Evolutionary conservation across 164 flowering plant species (phyloP), one percentile per base, ranked within the genome.

Genomic region (Piper betle): DNA sequence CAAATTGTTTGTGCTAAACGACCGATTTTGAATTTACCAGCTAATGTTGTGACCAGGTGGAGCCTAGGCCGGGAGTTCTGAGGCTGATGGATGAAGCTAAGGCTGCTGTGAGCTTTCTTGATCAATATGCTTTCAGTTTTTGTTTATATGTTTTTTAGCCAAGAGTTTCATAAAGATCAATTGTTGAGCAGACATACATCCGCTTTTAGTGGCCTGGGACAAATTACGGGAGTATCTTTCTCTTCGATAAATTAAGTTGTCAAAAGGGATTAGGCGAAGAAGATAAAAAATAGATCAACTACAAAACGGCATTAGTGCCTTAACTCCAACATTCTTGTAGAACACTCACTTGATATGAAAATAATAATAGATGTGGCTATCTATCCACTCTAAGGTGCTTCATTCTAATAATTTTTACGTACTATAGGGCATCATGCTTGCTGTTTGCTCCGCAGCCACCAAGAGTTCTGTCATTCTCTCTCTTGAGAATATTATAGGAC

Each of bases 361-460:
- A 25, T 25, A 25, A 25, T 25, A 25, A 25, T 25, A 25, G 33
- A 25, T 25, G 33, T 25, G 33, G 33, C 33, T 25, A 25, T 25
- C 33, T 25, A 25, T 25, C 33, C 33, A 25, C 33, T 25, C 33
- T 25, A 25, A 25, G 33, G 33, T 25, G 33, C 50, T 46, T 46
- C 50, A 6, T 46, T 10, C 15, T 46, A 10, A 12, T 46, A 46
- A 46, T 25, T 25, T 2, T 17, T 55, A 13, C 17, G 4, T 64
- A 12, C 60, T 76, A 54, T 64, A 93, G 99, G 99, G 99, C n/a
- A 85, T 72, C 60, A 80, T 76, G 66, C 68, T 93, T 52, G 88
- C 97, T 57, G 96, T 93, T 68, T 93, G 99, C 78, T 93, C 97
- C 59, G 99, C 99, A 58, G 97, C 97, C 60, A 93, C 99, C 62